Conservation (phyloP, 2,329 filamentous ascomycete genomes). For the Paecilomyces dactylethromorphus region DNA sequence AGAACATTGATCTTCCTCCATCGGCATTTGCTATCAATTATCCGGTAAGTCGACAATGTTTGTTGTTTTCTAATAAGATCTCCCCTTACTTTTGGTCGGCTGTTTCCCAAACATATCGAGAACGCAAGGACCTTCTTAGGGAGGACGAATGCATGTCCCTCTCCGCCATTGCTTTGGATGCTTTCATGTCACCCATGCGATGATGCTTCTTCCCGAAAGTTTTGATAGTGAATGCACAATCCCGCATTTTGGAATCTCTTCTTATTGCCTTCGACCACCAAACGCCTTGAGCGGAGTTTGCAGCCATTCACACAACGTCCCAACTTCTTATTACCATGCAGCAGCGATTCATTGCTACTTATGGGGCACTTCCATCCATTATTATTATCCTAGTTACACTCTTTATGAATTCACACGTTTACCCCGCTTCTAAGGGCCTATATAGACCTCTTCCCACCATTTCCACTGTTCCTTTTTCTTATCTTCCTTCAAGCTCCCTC, state of each 20-base stretch:
- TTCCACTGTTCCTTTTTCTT: background rate
- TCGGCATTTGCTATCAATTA: slow-evolving; percentile 16
- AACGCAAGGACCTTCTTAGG: background rate
- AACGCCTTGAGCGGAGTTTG: background rate
- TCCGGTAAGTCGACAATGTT: slow-evolving; percentile 12
- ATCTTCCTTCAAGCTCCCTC: background rate
- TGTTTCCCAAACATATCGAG: slow-evolving; percentile 1
- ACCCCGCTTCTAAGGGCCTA: background rate
- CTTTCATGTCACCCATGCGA: background rate
- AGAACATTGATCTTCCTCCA: slow-evolving; percentile 17
- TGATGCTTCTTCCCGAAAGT: background rate
- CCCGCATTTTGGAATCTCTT: background rate
- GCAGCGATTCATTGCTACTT: background rate
- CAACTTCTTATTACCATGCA: background rate
- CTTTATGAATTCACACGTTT: background rate
- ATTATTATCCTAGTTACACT: background rate
- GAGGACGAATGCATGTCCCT: background rate
- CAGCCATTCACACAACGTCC: background rate
- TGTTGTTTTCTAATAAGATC: background rate
- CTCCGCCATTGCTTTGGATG: background rate
- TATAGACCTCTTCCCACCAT: background rate
- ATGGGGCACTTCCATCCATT: background rate
- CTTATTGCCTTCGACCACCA: background rate
- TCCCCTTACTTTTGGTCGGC: background rate
- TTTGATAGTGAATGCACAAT: background rate